phyloP scores from a whole-genome alignment of 176 grass and related monocot genomes.

The Carex parvula region DNA sequence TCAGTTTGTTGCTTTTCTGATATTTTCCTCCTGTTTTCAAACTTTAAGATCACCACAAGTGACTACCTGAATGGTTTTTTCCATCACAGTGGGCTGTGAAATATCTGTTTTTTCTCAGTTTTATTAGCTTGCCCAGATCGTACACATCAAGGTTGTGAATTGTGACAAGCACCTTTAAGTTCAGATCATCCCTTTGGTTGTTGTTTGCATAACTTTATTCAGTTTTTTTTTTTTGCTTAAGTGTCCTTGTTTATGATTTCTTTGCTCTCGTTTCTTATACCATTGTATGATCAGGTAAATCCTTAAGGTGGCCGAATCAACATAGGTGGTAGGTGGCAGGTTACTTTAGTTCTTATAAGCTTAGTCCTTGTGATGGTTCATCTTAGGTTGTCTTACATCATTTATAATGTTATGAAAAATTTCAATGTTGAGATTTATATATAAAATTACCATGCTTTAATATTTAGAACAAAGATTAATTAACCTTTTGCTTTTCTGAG shows the following conservation, averaged over 20 bases:
- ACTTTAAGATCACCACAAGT: not conserved
- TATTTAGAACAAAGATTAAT: not conserved
- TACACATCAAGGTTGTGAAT: slow-evolving; percentile 56
- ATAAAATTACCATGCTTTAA: not conserved
- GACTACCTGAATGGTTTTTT: not conserved
- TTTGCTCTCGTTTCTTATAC: not conserved
- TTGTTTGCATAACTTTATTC: not conserved
- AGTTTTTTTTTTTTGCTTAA: slow-evolving; percentile 18
- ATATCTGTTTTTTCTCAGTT: too few relatives aligned
- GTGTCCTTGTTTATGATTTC: not conserved
- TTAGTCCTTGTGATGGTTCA: not conserved
- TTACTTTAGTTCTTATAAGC: slow-evolving; percentile 28
- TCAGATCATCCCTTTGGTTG: slow-evolving; percentile 70
- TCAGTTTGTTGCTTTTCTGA: slow-evolving; percentile 11
- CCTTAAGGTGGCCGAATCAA: slow-evolving; percentile 1
- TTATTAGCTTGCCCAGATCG: slow-evolving; percentile 63
- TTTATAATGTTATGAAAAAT: not conserved
- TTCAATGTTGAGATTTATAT: too few relatives aligned
- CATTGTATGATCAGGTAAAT: slow-evolving; percentile 17
- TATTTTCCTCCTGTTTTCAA: not conserved
- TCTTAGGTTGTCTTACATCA: slow-evolving; percentile 2
- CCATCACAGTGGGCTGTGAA: too few relatives aligned
- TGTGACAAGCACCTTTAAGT: slow-evolving; percentile 70
- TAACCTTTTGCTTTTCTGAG: not conserved
- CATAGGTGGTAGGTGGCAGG: not conserved